A percentile compares a stretch with the other conserved stretches of the same genome.
Conservation (phyloP, 352 stramenopile genomes). For the Globisporangium parvum region DNA sequence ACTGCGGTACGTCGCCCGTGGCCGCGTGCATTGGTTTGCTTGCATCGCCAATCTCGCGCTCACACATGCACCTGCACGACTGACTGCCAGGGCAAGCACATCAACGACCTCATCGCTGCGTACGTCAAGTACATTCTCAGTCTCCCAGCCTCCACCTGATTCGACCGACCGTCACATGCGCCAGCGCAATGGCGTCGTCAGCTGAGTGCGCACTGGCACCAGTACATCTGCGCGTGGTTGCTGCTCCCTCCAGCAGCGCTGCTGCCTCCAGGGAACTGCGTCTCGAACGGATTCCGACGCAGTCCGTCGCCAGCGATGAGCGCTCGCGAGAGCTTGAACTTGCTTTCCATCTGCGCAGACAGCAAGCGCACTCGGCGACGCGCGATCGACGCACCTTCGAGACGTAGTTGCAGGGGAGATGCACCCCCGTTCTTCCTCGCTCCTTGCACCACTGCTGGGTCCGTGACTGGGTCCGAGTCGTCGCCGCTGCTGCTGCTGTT, state of each 20-base stretch:
- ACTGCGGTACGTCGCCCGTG: slow-evolving; percentile 18
- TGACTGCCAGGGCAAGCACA: slow-evolving; percentile 31
- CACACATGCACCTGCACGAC: background rate
- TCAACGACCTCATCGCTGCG: slow-evolving; percentile 45
- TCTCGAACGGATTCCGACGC: slow-evolving; percentile 32
- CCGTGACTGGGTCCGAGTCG: no score
- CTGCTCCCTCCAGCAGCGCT: background rate
- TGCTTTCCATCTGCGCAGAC: slow-evolving; percentile 42
- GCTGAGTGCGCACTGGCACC: slow-evolving; percentile 54
- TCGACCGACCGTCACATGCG: background rate
- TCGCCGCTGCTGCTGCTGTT: background rate
- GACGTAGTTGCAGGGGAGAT: background rate
- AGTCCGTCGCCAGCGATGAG: slow-evolving; percentile 17
- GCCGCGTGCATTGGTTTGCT: background rate
- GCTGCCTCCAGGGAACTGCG: slow-evolving; percentile 7
- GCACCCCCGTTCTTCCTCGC: background rate
- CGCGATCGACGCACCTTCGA: slow-evolving; percentile 11
- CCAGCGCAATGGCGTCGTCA: slow-evolving; percentile 11
- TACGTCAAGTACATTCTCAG: slow-evolving; percentile 53
- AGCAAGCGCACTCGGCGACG: slow-evolving; percentile 30
- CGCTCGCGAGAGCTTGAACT: slow-evolving; percentile 33
- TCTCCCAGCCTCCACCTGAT: slow-evolving; percentile 9
- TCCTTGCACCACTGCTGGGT: no score
- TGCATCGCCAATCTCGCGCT: background rate
- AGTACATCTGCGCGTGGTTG: slow-evolving; percentile 28